These are phyloP conservation scores for Cystofilobasidium ferigula DNA, from an alignment of 768 basidiomycete species.

Conservation along the genomic window DNA sequence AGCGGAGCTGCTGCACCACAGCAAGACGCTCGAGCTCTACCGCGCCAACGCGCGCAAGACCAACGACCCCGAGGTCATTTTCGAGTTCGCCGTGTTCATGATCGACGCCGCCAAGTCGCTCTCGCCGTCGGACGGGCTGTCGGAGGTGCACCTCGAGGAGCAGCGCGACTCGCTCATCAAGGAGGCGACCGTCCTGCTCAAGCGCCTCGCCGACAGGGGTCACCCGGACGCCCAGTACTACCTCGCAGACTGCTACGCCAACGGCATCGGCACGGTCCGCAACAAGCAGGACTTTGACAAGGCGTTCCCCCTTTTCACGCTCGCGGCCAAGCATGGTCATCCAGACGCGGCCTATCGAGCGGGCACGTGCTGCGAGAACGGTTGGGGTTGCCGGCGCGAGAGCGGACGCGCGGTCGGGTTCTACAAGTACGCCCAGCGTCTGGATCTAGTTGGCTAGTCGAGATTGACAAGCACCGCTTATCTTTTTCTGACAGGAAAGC, in stretches of 20 bases:
- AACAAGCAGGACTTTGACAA: slow-evolving; percentile 91
- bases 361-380: slow-evolving; percentile 96
- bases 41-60: slow-evolving; percentile 97
- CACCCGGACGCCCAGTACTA: slow-evolving; percentile 94
- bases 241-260: slow-evolving; percentile 93
- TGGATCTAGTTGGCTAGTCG: not conserved
- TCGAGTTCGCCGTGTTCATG: slow-evolving; percentile 98
- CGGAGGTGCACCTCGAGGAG: slow-evolving; percentile 28
- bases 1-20: slow-evolving; percentile 84
- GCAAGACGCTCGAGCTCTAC: slow-evolving; percentile 92
- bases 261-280: slow-evolving; percentile 89
- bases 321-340: slow-evolving; percentile 94
- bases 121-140: slow-evolving; percentile 24
- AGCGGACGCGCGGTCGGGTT: slow-evolving; percentile 81
- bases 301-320: slow-evolving; percentile 88
- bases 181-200: slow-evolving; percentile 77
- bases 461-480: not conserved
- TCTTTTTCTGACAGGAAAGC: slow-evolving; percentile 53
- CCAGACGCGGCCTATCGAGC: slow-evolving; percentile 90
- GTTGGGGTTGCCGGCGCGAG: slow-evolving; percentile 93
- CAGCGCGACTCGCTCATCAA: slow-evolving; percentile 64
- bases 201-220: slow-evolving; percentile 83
- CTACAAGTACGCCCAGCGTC: slow-evolving; percentile 46
- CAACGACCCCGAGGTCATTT: slow-evolving; percentile 91
- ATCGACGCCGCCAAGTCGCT: slow-evolving; percentile 90